phyloP scores from a whole-genome alignment of 257 asterid species.

The Misopates orontium region DNA sequence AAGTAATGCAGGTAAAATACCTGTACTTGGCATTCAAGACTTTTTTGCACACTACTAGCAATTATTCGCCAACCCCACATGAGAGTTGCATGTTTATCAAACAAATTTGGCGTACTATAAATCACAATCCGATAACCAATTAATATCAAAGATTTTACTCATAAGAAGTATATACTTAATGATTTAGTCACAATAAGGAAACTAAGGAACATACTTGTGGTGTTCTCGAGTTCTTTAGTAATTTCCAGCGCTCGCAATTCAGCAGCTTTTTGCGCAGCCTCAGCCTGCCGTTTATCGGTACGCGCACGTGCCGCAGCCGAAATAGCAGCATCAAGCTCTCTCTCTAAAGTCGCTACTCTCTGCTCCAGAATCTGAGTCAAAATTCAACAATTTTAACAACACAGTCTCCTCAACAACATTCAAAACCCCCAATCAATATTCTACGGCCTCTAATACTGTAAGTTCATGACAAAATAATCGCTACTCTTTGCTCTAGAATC shows the following conservation, averaged over 20 bases:
- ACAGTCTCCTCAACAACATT: slow-evolving; percentile 15
- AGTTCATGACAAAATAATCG: no score
- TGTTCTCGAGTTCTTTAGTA: slow-evolving; percentile 87
- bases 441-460: background rate
- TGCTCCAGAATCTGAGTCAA: slow-evolving; percentile 85
- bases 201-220: slow-evolving; percentile 61
- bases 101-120: slow-evolving; percentile 13
- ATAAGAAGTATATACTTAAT: background rate
- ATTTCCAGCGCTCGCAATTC: slow-evolving; percentile 77
- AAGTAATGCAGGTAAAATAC: no score
- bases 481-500: no score
- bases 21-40: no score
- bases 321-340: slow-evolving; percentile 90
- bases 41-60: background rate
- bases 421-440: background rate
- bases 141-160: background rate
- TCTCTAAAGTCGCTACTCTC: slow-evolving; percentile 85
- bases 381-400: slow-evolving; percentile 5
- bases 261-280: slow-evolving; percentile 88
- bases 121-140: background rate
- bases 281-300: slow-evolving; percentile 87
- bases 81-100: background rate
- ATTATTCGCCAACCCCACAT: background rate
- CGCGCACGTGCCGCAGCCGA: slow-evolving; percentile 98
- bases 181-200: slow-evolving; percentile 2